phyloP scores from a whole-genome alignment of 1,284 basidiomycete genomes.

The Cryptococcus hybrid region DNA sequence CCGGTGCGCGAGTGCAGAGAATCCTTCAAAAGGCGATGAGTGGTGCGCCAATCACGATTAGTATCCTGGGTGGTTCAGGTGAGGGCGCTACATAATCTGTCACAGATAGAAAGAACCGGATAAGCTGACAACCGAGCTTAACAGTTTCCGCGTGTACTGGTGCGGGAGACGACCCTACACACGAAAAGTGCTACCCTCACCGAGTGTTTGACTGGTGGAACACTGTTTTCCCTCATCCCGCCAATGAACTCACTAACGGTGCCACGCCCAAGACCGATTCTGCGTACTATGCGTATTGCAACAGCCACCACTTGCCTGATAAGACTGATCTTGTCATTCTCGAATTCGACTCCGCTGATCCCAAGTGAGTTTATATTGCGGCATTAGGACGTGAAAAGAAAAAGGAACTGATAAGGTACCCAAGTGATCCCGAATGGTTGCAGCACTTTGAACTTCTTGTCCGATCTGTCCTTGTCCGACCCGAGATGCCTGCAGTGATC shows the following conservation, averaged over 20 bases:
- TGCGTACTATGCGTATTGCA: conserved; percentile 90
- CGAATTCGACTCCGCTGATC: conserved; percentile 86
- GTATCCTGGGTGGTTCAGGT: conserved; percentile 85
- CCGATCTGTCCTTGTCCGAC: conserved; percentile 80
- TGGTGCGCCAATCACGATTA: conserved; percentile 85
- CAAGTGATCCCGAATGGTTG: conserved; percentile 67
- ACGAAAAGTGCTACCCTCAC: conserved; percentile 81
- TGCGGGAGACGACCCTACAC: conserved; percentile 84
- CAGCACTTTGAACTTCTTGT: conserved; percentile 86
- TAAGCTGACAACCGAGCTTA: no score
- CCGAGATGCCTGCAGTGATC: conserved; percentile 83
- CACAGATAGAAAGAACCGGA: background rate
- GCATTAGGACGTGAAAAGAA: background rate
- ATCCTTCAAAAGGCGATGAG: conserved; percentile 79
- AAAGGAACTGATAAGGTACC: conserved; percentile 2
- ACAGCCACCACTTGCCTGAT: conserved; percentile 85
- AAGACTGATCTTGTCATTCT: conserved; percentile 87
- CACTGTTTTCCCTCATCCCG: conserved; percentile 87
- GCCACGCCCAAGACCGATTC: conserved; percentile 85
- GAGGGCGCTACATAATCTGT: conserved; percentile 43
- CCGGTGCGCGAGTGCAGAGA: conserved; percentile 75
- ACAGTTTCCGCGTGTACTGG: conserved; percentile 89
- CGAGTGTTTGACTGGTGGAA: conserved; percentile 96
- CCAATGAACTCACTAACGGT: conserved; percentile 91
- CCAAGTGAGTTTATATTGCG: conserved; percentile 59